Percentiles rank a stretch among this genome's conserved stretches.
phyloP scores from a whole-genome alignment of 1,139 yeast species.

The Geotrichum macrosporum region DNA sequence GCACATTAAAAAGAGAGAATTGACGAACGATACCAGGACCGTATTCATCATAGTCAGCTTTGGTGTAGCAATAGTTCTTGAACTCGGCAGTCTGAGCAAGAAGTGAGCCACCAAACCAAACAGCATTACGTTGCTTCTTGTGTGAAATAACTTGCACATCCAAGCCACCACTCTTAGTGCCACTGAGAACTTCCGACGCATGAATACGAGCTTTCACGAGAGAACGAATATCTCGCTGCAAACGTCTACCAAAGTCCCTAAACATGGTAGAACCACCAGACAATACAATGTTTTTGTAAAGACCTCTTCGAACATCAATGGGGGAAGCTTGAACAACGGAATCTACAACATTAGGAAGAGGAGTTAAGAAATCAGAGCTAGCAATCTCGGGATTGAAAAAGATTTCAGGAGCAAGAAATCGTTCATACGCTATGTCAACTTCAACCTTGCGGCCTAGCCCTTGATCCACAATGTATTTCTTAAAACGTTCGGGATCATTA shows the following conservation, averaged over 20 bases:
- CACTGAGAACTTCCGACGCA: conserved; percentile 67
- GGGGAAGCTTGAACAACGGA: conserved; percentile 93
- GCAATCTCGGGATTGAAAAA: conserved; percentile 98
- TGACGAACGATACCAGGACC: conserved; percentile 98
- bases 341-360: conserved; percentile 92
- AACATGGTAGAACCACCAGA: conserved; percentile 99
- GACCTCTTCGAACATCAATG: conserved; percentile 94
- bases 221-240: conserved; percentile 87
- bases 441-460: conserved; percentile 57
- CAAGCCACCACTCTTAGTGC: conserved; percentile 85
- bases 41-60: conserved; percentile 93
- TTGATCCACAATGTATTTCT: conserved; percentile 86
- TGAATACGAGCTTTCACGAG: conserved; percentile 87
- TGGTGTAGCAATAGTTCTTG: conserved; percentile 93
- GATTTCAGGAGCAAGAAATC: conserved; percentile 97
- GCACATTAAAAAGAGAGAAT: conserved; percentile 88
- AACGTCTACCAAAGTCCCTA: conserved; percentile 93
- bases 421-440: conserved; percentile 95
- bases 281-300: conserved; percentile 89
- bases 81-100: conserved; percentile 97
- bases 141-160: conserved; percentile 96
- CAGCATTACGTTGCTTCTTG: conserved; percentile 96
- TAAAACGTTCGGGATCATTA: conserved; percentile 89
- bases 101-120: conserved; percentile 98
- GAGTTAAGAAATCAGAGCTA: conserved; percentile 90